Base-by-base conservation (phyloP, 2,329 filamentous ascomycete genomes). In the Lecanoromycetidae sp. region DNA sequence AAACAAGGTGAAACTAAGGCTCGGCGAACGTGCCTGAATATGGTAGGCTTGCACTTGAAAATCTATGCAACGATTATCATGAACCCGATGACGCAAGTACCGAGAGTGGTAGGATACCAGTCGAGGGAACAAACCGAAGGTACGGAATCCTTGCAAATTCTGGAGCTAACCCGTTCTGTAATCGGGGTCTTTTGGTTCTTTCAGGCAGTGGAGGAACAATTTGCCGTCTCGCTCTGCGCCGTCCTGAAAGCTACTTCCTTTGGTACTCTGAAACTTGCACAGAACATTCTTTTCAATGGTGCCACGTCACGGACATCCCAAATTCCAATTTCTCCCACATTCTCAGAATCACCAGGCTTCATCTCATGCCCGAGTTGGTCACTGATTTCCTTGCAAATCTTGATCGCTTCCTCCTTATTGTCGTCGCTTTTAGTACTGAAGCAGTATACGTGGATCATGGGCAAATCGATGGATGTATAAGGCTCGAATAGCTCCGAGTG, bases 251-350 rank as follows among this genome's bases (percentile, higher is more conserved):
- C 91, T 5, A 95, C 85, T 57, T 85, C 79, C 27, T 71, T 66
- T 2, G 91, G 91, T 51, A 98, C 61, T 52, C 87, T 77, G 66
- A 98, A 96, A 56, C 80, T 93, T 25, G 87, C 90, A 63, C 91
- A 96, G 64, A 90, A 96, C 88, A 95, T 95, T 60, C 83, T 77
- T 72, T 98, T 98, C 59, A 86, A 82, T 4, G 91, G 91, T 49
- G 87, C 85, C 46, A 98, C 91, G 56, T 93, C 80, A 54, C 91
- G 75, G 27, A 96, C 87, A 61, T 79, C 76, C 48, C 68, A 67
- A 5, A 82, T 70, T 25, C 69, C 63, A 13, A 79, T 64, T 32
- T 76, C 75, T 5, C 70, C 62, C 50, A 84, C 78, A 50, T 59
- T 59, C 9, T 71, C 56, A 54, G 65, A 66, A 29, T 72, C 66